Evolutionary conservation across 306 rosid genomes (phyloP).

Genomic region (Cercis canadensis): DNA sequence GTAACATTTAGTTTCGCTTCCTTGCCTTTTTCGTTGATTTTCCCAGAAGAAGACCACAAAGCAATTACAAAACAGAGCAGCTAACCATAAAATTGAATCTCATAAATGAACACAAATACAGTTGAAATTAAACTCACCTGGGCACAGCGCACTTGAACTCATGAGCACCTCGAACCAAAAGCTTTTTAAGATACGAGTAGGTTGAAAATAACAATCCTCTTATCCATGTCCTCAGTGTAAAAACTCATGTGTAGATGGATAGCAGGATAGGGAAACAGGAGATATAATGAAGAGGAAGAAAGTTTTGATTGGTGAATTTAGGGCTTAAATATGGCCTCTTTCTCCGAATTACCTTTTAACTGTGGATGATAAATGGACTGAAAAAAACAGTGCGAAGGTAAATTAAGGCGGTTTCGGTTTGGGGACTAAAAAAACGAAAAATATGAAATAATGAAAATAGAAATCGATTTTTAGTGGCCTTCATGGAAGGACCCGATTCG

Average conservation of each 20-base stretch:
- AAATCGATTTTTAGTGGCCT: not conserved
- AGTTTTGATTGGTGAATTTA: slow-evolving; percentile 32
- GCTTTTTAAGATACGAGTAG: not conserved
- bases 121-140: slow-evolving; percentile 34
- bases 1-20: not conserved
- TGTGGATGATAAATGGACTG: slow-evolving; percentile 29
- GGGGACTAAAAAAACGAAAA: not conserved
- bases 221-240: slow-evolving; percentile 11
- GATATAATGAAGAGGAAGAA: not conserved
- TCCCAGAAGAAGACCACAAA: slow-evolving; percentile 14
- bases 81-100: not conserved
- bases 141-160: slow-evolving; percentile 24
- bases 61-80: slow-evolving; percentile 8
- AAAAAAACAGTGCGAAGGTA: slow-evolving; percentile 3
- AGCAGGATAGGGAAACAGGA: slow-evolving; percentile 29
- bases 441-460: not conserved
- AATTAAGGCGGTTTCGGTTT: not conserved
- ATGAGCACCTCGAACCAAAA: slow-evolving; percentile 28
- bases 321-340: slow-evolving; percentile 33
- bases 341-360: not conserved
- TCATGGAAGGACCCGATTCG: not conserved
- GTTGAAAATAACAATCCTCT: not conserved
- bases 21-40: slow-evolving; percentile 23
- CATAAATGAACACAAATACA: not conserved
- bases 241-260: slow-evolving; percentile 1